phyloP scores from a whole-genome alignment of 305 asterid species.

The Fraxinus xanthoxyloides region DNA sequence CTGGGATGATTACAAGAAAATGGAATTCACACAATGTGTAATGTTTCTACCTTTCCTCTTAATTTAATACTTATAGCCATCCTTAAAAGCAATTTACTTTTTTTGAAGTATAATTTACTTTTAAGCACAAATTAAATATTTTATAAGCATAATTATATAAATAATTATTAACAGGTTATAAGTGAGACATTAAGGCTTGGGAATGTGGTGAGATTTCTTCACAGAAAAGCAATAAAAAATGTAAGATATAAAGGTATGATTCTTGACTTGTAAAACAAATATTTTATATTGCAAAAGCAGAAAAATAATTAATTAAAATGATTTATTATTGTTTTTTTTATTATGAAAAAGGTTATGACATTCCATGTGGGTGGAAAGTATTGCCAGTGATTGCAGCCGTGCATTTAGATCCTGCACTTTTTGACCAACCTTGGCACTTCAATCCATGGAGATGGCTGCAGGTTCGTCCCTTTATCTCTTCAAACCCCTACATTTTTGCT shows the following conservation, averaged over 20 bases:
- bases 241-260: constrained; percentile 70
- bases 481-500: constrained; percentile 33
- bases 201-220: constrained; percentile 89
- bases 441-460: constrained; percentile 99
- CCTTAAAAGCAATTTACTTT: not conserved
- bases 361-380: constrained; percentile 99
- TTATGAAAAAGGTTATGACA: constrained; percentile 69
- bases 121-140: not conserved
- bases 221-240: constrained; percentile 79
- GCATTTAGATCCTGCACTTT: constrained; percentile 87
- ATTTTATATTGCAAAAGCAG: not conserved
- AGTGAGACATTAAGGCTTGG: constrained; percentile 82
- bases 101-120: not conserved
- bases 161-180: constrained; percentile 49
- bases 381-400: constrained; percentile 93
- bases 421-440: constrained; percentile 86
- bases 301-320: not conserved
- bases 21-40: constrained; percentile 95
- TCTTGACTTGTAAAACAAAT: not conserved
- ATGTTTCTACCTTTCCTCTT: constrained; percentile 15
- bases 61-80: not conserved
- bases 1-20: constrained; percentile 91
- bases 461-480: constrained; percentile 37
- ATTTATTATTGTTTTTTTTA: not conserved
- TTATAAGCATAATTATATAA: not conserved